These are phyloP conservation scores for Seiridium unicorne DNA, from an alignment of 2,329 filamentous ascomycete genomes.

Conservation along the genomic window DNA sequence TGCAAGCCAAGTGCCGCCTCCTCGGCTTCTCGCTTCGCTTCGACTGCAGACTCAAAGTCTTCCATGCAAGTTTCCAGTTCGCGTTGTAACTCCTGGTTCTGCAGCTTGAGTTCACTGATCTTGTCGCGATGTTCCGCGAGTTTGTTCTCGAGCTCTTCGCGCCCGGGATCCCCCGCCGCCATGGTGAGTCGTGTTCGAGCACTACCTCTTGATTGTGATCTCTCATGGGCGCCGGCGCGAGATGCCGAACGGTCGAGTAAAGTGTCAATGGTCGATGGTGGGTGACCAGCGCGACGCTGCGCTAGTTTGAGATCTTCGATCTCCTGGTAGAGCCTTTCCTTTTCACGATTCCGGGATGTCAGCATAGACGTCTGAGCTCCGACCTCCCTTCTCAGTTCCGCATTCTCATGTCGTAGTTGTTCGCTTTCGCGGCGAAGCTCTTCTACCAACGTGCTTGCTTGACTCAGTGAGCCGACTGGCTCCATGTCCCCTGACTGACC, in stretches of 20 bases:
- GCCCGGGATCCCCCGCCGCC: constrained; percentile 68
- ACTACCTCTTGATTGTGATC: constrained; percentile 74
- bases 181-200: constrained; percentile 63
- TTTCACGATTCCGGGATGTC: constrained; percentile 91
- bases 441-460: constrained; percentile 69
- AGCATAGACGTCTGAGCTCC: constrained; percentile 97
- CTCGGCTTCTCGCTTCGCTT: constrained; percentile 60
- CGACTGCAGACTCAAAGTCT: constrained; percentile 74
- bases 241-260: constrained; percentile 94
- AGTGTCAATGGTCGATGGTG: constrained; percentile 74
- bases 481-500: constrained; percentile 40
- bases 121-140: constrained; percentile 83
- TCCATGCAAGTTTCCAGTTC: constrained; percentile 78
- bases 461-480: constrained; percentile 51
- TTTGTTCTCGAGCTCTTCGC: constrained; percentile 82
- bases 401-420: constrained; percentile 86
- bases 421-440: constrained; percentile 69
- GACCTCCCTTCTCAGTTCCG: constrained; percentile 86
- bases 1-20: constrained; percentile 63
- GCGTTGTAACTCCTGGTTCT: constrained; percentile 83
- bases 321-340: constrained; percentile 91
- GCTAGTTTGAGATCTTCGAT: constrained; percentile 95
- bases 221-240: constrained; percentile 65
- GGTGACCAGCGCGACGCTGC: constrained; percentile 66
- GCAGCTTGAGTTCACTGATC: constrained; percentile 79